Base-by-base conservation (phyloP, 73 alveolate species). In the Tetrahymena malaccensis region DNA sequence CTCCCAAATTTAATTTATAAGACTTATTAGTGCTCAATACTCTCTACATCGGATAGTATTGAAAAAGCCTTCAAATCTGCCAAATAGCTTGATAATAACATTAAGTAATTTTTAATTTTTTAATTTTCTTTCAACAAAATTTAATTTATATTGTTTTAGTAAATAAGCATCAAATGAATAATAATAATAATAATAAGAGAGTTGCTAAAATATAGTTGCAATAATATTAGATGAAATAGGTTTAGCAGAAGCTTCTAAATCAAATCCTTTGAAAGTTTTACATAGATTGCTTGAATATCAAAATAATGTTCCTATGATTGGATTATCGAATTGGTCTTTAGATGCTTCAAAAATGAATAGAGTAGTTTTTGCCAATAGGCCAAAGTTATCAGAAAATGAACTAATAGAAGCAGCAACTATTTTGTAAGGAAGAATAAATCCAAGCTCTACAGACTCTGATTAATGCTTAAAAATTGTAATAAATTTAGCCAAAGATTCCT, bases 171-270 rank as follows among this genome's bases (percentile, higher is more conserved):
- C 43, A 35, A 35, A 35, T 35, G 43, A 35, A 35, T 35, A 35
- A 35, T 35, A 35, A 35, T 35, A 4, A n/a, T n/a, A n/a, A n/a
- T n/a, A n/a, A n/a, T n/a, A n/a, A n/a, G n/a, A n/a, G 43, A 6
- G 43, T 35, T 4, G 43, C 43, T 35, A 35, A 70, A 27, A 13
- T 70, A 70, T 70, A 1, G 89, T 70, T 1, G 94, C 97, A 94
- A 97, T 98, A 43, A 94, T 95, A 56, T 40, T 98, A 34, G 99
- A 98, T 89, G 99, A 98, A 96, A 98, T 98, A 85, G 99, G 99
- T 8, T 44, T 97, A 10, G 99, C 99, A 10, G 98, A 97, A 96
- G 96, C 94, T 25, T 96, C 97, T 55, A 96, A 94, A 44, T 95
- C 96, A 83, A 98, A 97, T 94, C 99, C 99, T 11, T 93, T 97